Evolutionary conservation across 2,329 filamentous ascomycete species (phyloP).

Genomic region (Metarhizium guizhouense): DNA sequence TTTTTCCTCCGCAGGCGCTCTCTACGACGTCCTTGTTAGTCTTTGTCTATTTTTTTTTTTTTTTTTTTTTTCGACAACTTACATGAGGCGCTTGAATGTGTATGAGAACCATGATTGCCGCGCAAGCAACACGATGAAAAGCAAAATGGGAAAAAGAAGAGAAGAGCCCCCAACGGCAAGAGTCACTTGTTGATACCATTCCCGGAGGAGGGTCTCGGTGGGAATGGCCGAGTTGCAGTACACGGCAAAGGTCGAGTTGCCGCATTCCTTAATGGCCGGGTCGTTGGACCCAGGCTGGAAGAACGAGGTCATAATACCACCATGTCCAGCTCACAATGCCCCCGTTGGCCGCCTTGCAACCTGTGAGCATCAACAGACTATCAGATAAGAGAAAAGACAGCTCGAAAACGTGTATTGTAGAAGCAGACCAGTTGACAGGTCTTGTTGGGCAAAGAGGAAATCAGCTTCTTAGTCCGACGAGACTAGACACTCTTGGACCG

Average conservation of each 20-base stretch:
- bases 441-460: too few species aligned
- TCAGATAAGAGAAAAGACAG: too few species aligned
- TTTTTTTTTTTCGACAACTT: background rate
- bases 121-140: background rate
- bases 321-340: background rate
- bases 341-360: too few species aligned
- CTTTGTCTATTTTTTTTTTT: background rate
- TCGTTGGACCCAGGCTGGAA: constrained; percentile 22
- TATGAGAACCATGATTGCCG: background rate
- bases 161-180: constrained; percentile 13
- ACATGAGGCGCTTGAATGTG: background rate
- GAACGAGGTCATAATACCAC: constrained; percentile 22
- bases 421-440: too few species aligned
- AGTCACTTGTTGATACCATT: constrained; percentile 18
- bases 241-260: constrained; percentile 14
- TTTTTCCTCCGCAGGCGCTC: background rate
- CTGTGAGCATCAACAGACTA: too few species aligned
- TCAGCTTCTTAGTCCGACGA: too few species aligned
- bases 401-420: too few species aligned
- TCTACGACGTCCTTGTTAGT: background rate
- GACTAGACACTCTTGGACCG: too few species aligned
- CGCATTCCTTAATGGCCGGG: constrained; percentile 15
- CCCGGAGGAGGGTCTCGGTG: constrained; percentile 11
- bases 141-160: background rate
- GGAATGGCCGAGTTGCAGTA: constrained; percentile 22